These are phyloP conservation scores for Chaetomiaceae sp. DNA, from an alignment of 2,329 filamentous ascomycete genomes.

Conservation along the genomic window DNA sequence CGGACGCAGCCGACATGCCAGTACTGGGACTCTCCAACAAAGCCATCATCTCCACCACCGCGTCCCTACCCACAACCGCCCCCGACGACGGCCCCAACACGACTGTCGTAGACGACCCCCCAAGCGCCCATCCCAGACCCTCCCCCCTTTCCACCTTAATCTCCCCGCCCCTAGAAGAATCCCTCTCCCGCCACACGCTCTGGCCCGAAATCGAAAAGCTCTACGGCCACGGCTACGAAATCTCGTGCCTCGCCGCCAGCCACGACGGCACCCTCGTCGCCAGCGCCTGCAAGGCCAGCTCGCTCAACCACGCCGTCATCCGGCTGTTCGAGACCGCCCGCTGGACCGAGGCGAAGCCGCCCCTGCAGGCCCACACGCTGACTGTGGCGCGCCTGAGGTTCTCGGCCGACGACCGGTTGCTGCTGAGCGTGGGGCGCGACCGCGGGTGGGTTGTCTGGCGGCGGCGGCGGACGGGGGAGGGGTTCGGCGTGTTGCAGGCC, in stretches of 20 bases:
- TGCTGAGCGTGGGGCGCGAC: conserved; percentile 88
- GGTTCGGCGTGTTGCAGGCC: conserved; percentile 56
- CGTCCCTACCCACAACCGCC: conserved; percentile 24
- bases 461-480: conserved; percentile 29
- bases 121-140: conserved; percentile 52
- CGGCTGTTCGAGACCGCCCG: conserved; percentile 79
- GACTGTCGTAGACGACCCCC: conserved; percentile 47
- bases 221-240: conserved; percentile 96
- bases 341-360: conserved; percentile 84
- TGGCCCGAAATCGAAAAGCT: conserved; percentile 97
- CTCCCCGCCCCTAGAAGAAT: conserved; percentile 83
- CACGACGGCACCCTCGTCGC: conserved; percentile 73
- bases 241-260: conserved; percentile 77
- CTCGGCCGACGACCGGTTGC: conserved; percentile 64
- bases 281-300: conserved; percentile 89
- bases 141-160: conserved; percentile 57
- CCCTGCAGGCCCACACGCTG: conserved; percentile 78
- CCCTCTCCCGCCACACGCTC: conserved; percentile 81
- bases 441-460: conserved; percentile 78
- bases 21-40: conserved; percentile 96
- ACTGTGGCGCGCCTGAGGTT: conserved; percentile 83
- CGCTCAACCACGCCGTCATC: conserved; percentile 90
- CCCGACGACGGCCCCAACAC: conserved; percentile 36
- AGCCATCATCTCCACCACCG: conserved; percentile 61
- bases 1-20: conserved; percentile 92